phyloP scores from a whole-genome alignment of 495 filamentous ascomycete species.

The Aspergillus homomorphus region DNA sequence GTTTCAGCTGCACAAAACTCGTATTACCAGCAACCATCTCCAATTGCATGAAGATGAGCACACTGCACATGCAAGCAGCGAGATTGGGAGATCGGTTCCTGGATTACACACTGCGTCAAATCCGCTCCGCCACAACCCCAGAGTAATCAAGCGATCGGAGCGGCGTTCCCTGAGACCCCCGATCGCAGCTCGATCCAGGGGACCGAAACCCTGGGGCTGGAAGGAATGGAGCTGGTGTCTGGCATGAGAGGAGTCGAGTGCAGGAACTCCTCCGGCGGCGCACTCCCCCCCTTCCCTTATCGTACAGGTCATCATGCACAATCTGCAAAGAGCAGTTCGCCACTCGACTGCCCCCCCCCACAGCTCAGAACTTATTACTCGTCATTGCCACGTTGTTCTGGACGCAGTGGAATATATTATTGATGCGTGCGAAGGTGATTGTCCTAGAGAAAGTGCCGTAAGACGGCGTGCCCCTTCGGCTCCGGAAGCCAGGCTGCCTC shows the following conservation, averaged over 20 bases:
- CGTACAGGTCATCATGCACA: background rate
- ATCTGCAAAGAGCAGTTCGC: background rate
- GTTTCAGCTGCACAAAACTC: background rate
- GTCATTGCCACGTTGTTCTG: background rate
- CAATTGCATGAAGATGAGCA: background rate
- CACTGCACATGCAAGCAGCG: constrained; percentile 11
- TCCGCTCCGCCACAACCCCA: background rate
- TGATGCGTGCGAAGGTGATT: background rate
- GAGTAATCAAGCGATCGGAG: background rate
- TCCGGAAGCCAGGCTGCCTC: too few species aligned
- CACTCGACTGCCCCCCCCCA: background rate
- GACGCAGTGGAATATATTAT: background rate
- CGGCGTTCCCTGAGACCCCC: background rate
- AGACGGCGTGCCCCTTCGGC: too few species aligned
- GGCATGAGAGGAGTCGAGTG: background rate
- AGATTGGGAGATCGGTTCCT: constrained; percentile 16
- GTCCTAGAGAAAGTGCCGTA: background rate
- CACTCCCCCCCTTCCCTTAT: background rate
- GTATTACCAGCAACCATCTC: constrained; percentile 2
- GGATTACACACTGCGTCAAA: background rate
- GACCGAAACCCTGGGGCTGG: background rate
- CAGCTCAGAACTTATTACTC: background rate
- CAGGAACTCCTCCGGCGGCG: background rate
- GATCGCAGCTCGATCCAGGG: constrained; percentile 1
- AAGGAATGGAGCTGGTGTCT: background rate